A percentile compares a stretch with the other conserved stretches of the same genome.
Conservation (phyloP, 1,284 basidiomycete genomes). For the Phaffia rhodozyma region DNA sequence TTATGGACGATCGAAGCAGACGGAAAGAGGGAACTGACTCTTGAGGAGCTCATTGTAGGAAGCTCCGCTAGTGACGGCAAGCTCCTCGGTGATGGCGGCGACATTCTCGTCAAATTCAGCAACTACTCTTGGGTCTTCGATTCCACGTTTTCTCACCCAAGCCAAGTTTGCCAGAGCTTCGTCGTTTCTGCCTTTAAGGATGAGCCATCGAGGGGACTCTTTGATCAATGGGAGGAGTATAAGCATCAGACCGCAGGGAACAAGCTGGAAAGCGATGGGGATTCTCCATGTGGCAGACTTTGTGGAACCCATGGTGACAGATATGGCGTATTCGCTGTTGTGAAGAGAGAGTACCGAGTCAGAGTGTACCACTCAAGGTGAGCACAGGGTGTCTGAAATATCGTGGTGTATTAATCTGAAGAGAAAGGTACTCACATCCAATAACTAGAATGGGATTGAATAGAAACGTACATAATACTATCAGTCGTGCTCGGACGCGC, state of each 20-base stretch:
- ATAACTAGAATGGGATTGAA: background rate
- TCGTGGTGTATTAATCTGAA: background rate
- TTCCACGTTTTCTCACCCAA: constrained; percentile 47
- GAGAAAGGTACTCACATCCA: background rate
- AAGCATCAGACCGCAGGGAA: constrained; percentile 64
- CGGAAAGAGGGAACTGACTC: background rate
- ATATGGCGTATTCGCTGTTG: constrained; percentile 7
- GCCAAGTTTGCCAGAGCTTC: constrained; percentile 40
- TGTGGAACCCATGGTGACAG: background rate
- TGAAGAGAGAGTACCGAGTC: background rate
- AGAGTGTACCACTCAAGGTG: background rate
- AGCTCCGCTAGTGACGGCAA: constrained; percentile 28
- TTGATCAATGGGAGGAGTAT: constrained; percentile 55
- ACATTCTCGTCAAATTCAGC: constrained; percentile 45
- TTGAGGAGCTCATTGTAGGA: constrained; percentile 18
- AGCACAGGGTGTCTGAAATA: background rate
- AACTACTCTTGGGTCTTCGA: constrained; percentile 43
- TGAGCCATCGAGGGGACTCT: constrained; percentile 28
- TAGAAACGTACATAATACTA: too few relatives aligned
- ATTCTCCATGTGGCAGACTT: constrained; percentile 41
- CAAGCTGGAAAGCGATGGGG: constrained; percentile 34
- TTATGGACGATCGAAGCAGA: background rate
- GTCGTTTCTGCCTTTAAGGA: constrained; percentile 47
- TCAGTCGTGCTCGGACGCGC: too few relatives aligned
- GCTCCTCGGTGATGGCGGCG: constrained; percentile 41